Evolutionary conservation across 2,329 filamentous ascomycete species (phyloP).

Genomic region (Aotearoamyces nothofagi): DNA sequence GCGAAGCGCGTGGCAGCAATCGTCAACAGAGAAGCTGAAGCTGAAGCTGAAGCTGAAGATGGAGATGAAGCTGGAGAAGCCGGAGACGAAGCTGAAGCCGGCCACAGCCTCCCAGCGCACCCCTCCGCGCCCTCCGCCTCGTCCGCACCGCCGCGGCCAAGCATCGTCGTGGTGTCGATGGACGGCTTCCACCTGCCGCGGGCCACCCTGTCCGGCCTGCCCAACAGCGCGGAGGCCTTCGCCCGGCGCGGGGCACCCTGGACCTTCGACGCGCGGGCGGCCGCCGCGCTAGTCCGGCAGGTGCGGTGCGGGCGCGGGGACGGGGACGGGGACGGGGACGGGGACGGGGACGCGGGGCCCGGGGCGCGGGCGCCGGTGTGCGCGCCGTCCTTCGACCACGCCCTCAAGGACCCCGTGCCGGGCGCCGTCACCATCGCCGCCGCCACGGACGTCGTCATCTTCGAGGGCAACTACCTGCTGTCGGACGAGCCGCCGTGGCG

Average conservation of each 20-base stretch:
- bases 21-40: too few species aligned
- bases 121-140: too few species aligned
- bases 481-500: slow-evolving; percentile 52
- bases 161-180: too few species aligned
- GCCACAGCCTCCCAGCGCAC: too few species aligned
- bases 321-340: too few species aligned
- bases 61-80: too few species aligned
- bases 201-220: slow-evolving; percentile 63
- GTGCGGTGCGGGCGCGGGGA: too few species aligned
- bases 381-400: slow-evolving; percentile 69
- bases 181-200: slow-evolving; percentile 88
- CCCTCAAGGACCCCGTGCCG: slow-evolving; percentile 58
- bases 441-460: slow-evolving; percentile 46
- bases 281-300: slow-evolving; percentile 48
- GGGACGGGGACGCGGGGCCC: slow-evolving; percentile 28
- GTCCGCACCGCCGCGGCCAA: too few species aligned
- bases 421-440: slow-evolving; percentile 49
- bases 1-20: too few species aligned
- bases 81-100: too few species aligned
- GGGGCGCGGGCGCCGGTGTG: slow-evolving; percentile 25
- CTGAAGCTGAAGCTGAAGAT: too few species aligned
- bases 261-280: slow-evolving; percentile 70
- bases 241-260: slow-evolving; percentile 80
- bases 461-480: slow-evolving; percentile 66
- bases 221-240: slow-evolving; percentile 58